These are phyloP conservation scores for Talaromyces verruculosus DNA, from an alignment of 2,329 filamentous ascomycete genomes.

Conservation along the genomic window DNA sequence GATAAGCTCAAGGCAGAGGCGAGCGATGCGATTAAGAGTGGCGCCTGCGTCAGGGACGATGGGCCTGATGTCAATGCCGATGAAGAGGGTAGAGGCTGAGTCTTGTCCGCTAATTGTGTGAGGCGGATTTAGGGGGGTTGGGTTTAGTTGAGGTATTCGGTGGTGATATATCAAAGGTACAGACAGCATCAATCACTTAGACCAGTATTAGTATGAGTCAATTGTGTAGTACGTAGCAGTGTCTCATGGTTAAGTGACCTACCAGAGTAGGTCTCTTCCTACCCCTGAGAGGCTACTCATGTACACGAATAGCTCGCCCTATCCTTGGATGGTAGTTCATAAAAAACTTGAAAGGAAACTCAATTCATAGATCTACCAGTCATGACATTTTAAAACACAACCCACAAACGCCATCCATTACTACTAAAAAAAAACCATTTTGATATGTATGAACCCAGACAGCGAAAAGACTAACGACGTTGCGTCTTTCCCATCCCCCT, in stretches of 20 bases:
- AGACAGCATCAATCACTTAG: too few relatives aligned
- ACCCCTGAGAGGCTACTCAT: not conserved
- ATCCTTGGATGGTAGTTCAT: not conserved
- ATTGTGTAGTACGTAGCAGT: not conserved
- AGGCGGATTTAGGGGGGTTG: too few relatives aligned
- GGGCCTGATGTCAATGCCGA: not conserved
- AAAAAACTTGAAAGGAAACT: not conserved
- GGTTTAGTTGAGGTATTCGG: too few relatives aligned
- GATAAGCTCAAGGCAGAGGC: not conserved
- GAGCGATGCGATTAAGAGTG: not conserved
- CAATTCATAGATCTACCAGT: not conserved
- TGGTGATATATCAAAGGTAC: too few relatives aligned
- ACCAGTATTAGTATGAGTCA: too few relatives aligned
- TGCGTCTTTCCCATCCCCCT: constrained; percentile 86
- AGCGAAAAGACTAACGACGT: constrained; percentile 36
- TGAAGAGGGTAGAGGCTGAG: not conserved
- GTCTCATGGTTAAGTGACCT: too few relatives aligned
- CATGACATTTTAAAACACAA: not conserved
- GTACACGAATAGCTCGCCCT: not conserved
- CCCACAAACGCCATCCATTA: constrained; percentile 8
- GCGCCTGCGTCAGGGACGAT: not conserved
- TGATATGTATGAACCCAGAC: not conserved
- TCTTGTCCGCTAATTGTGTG: too few relatives aligned
- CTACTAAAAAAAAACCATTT: not conserved
- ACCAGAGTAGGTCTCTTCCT: too few relatives aligned